Evolutionary conservation across 768 basidiomycete genomes (phyloP), one percentile per base, ranked within the genome.

Genomic region (Kwoniella shandongensis): DNA sequence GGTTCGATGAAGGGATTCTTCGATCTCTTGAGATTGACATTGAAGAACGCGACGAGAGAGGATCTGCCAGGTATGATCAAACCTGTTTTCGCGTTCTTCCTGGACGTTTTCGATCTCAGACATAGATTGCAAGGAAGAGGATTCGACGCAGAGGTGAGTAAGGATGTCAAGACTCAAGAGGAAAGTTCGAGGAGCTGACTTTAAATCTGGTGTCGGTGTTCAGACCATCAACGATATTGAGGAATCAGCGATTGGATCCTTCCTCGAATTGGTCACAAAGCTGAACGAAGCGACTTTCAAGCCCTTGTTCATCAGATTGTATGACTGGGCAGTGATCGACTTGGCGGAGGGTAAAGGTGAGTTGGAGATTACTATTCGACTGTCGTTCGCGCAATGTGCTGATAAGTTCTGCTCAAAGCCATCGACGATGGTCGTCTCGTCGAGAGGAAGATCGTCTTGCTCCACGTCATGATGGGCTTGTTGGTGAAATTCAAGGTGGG

Each of bases 211-310:
- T 55, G 59, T 38, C 22, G 12, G 17, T 8, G 1, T 29, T 29
- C 48, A 68, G 66, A 59, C 58, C 20, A 51, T 70, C 39, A 58
- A 65, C 73, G 76, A 40, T 17, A 61, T 78, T 35, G 77, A 78
- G 58, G 61, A 65, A 51, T 69, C 68, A 30, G 78, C 84, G 10
- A 83, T 89, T 54, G 73, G 81, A 1, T 86, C 92, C 0, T 97
- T 96, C 81, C 81, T 86, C 11, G 89, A 94, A 74, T 79, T 97
- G 8, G 88, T 92, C 11, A 84, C 90, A 51, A 97, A 97, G 76
- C 80, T 99, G 51, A 96, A 93, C 69, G 96, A 98, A 66, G 84
- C 84, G 0, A 82, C 87, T 0, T 98, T 99, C 84, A 83, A 85
- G 61, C 92, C 94, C 0, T 79, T 97, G 15, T 94, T 97, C 83